phyloP scores from a whole-genome alignment of 805 yeast species.

The Candida succiphila region DNA sequence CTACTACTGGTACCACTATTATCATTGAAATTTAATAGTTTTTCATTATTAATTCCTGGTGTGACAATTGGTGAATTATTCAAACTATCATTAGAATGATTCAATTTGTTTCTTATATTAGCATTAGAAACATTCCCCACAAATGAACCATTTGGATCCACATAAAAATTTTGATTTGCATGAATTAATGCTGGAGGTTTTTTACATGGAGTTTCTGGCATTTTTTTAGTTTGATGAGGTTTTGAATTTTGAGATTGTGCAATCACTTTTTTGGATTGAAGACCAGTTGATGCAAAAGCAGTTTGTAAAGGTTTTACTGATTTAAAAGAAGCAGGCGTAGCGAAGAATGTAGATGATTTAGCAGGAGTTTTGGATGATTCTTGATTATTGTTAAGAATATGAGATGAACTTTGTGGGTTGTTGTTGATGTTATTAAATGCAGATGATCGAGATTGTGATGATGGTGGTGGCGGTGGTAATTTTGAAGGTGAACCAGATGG shows the following conservation, averaged over 20 bases:
- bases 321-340: constrained; percentile 49
- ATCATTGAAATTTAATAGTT: too few species aligned
- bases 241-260: constrained; percentile 18
- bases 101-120: neutral
- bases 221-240: constrained; percentile 17
- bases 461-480: too few species aligned
- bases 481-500: constrained; percentile 13
- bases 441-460: constrained; percentile 1
- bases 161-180: too few species aligned
- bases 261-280: constrained; percentile 49
- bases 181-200: constrained; percentile 21
- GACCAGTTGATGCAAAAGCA: constrained; percentile 70
- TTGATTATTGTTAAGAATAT: constrained; percentile 1
- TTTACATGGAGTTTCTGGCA: constrained; percentile 63
- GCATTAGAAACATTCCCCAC: neutral
- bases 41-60: neutral
- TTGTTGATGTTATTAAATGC: neutral
- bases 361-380: neutral
- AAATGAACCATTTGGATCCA: constrained; percentile 18
- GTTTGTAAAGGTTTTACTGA: constrained; percentile 79
- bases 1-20: neutral
- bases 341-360: constrained; percentile 14
- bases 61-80: neutral
- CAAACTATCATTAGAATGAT: neutral
- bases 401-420: neutral